A percentile compares a stretch with the other conserved stretches of the same genome.
phyloP scores from a whole-genome alignment of 805 yeast species.

The Candida arabinofermentans region DNA sequence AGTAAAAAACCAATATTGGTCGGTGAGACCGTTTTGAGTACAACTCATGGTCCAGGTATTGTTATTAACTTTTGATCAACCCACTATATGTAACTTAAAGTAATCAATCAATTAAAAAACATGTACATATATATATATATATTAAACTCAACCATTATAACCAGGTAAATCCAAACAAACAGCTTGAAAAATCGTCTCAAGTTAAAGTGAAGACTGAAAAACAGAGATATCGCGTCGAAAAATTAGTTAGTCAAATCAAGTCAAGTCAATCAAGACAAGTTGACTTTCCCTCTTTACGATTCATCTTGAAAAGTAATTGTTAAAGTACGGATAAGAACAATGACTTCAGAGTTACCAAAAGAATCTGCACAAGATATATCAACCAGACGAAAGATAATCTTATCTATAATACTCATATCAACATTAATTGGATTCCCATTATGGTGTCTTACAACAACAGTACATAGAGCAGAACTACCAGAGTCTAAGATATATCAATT shows the following conservation, averaged over 20 bases:
- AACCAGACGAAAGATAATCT: conserved; percentile 19
- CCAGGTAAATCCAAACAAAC: too few species aligned
- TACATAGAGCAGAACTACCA: conserved; percentile 61
- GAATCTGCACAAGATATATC: conserved; percentile 3
- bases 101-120: background rate
- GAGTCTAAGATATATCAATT: conserved; percentile 34
- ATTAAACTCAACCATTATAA: too few species aligned
- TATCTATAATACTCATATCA: conserved; percentile 25
- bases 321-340: too few species aligned
- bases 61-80: conserved; percentile 47
- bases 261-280: too few species aligned
- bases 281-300: too few species aligned
- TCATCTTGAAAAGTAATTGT: too few species aligned
- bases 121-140: background rate
- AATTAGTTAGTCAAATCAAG: too few species aligned
- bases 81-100: too few species aligned
- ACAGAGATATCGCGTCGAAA: too few species aligned
- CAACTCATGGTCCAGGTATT: conserved; percentile 78
- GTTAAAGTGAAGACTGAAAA: too few species aligned
- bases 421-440: conserved; percentile 50
- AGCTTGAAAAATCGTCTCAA: too few species aligned
- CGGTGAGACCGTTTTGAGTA: conserved; percentile 64
- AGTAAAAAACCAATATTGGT: conserved; percentile 64
- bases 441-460: conserved; percentile 57
- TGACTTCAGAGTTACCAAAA: background rate